Conservation (phyloP, 2,329 filamentous ascomycete species). For the Aspergillus sp. region DNA sequence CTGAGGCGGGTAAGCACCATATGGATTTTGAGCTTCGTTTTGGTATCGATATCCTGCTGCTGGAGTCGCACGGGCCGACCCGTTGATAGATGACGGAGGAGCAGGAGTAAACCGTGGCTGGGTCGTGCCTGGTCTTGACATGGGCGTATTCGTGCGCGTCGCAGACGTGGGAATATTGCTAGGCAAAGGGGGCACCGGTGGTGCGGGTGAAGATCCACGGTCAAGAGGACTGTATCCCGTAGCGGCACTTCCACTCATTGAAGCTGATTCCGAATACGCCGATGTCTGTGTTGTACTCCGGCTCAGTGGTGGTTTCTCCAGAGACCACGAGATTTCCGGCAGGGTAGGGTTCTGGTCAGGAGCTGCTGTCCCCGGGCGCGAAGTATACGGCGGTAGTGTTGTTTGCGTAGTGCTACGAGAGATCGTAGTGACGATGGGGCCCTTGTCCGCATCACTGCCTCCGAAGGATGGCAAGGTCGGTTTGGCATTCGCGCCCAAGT, state of each 20-base stretch:
- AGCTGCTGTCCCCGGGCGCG: slow-evolving; percentile 52
- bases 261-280: slow-evolving; percentile 50
- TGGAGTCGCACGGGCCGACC: slow-evolving; percentile 10
- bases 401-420: slow-evolving; percentile 50
- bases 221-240: slow-evolving; percentile 32
- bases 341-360: slow-evolving; percentile 30
- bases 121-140: slow-evolving; percentile 15
- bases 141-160: slow-evolving; percentile 20
- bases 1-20: not conserved
- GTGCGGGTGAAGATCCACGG: slow-evolving; percentile 20
- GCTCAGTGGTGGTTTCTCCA: slow-evolving; percentile 37
- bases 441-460: slow-evolving; percentile 40
- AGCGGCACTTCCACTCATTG: slow-evolving; percentile 33
- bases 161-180: slow-evolving; percentile 10
- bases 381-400: slow-evolving; percentile 60
- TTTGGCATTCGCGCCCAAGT: slow-evolving; percentile 24
- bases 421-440: slow-evolving; percentile 20
- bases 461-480: slow-evolving; percentile 62
- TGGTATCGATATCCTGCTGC: slow-evolving; percentile 14
- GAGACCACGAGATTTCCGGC: slow-evolving; percentile 33
- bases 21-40: slow-evolving; percentile 12
- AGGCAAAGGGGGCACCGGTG: slow-evolving; percentile 28
- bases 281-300: slow-evolving; percentile 43
- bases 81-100: slow-evolving; percentile 20
- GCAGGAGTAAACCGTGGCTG: slow-evolving; percentile 20